These are phyloP conservation scores for Anthracocystis panici-leucophaei DNA, from an alignment of 1,284 basidiomycete genomes.

Conservation along the genomic window DNA sequence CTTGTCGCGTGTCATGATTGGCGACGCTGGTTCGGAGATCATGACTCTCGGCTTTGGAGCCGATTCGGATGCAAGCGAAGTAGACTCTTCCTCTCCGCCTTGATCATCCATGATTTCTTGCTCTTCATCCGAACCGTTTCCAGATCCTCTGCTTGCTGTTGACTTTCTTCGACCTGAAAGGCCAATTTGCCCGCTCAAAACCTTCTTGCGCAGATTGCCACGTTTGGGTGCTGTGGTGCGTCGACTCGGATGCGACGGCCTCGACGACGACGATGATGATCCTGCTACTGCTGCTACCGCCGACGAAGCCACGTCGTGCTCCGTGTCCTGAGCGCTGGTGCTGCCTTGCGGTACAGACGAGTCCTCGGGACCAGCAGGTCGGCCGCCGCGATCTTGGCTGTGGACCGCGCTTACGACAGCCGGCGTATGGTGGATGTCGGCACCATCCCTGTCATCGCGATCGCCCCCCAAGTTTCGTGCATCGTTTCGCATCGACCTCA, in stretches of 20 bases:
- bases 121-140: slow-evolving; percentile 12
- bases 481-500: slow-evolving; percentile 6
- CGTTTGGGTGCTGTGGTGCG: slow-evolving; percentile 15
- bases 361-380: slow-evolving; percentile 21
- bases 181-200: slow-evolving; percentile 42
- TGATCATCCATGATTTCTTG: slow-evolving; percentile 18
- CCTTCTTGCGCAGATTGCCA: slow-evolving; percentile 46
- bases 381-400: slow-evolving; percentile 14
- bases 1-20: slow-evolving; percentile 9
- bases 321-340: slow-evolving; percentile 36
- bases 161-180: slow-evolving; percentile 30
- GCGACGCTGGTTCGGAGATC: slow-evolving; percentile 43
- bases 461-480: neutral
- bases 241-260: slow-evolving; percentile 3
- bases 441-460: neutral
- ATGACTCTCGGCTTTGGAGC: slow-evolving; percentile 35
- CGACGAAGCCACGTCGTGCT: neutral
- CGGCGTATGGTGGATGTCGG: slow-evolving; percentile 6
- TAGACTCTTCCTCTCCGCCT: slow-evolving; percentile 4
- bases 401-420: slow-evolving; percentile 21
- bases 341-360: slow-evolving; percentile 37
- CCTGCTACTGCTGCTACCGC: neutral
- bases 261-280: neutral
- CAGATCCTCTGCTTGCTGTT: neutral
- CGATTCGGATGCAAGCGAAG: slow-evolving; percentile 2